These are phyloP conservation scores for Metschnikowia hibisci DNA, from an alignment of 805 yeast genomes.

Conservation along the genomic window DNA sequence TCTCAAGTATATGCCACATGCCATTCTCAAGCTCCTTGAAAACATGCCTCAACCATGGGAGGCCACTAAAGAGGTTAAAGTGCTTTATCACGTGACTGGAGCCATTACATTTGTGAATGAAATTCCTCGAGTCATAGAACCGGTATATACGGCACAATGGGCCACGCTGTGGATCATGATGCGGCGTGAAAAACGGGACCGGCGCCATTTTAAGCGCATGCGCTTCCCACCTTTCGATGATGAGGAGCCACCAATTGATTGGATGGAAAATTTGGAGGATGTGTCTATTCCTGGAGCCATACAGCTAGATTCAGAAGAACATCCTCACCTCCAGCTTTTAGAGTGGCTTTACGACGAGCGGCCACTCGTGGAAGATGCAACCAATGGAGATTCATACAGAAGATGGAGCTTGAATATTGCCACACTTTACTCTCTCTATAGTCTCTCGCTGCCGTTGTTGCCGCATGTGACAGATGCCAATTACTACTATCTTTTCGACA, in stretches of 20 bases:
- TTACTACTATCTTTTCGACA: slow-evolving; percentile 69
- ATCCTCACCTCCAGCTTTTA: slow-evolving; percentile 52
- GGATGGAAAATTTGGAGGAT: slow-evolving; percentile 74
- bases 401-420: slow-evolving; percentile 63
- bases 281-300: slow-evolving; percentile 72
- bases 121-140: slow-evolving; percentile 85
- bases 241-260: slow-evolving; percentile 89
- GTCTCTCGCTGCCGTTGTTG: slow-evolving; percentile 67
- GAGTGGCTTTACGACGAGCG: slow-evolving; percentile 81
- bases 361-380: slow-evolving; percentile 59
- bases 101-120: slow-evolving; percentile 96
- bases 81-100: slow-evolving; percentile 85
- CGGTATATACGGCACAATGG: slow-evolving; percentile 93
- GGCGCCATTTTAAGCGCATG: slow-evolving; percentile 86
- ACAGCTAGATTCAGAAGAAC: slow-evolving; percentile 55
- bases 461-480: slow-evolving; percentile 57
- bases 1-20: slow-evolving; percentile 93
- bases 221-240: slow-evolving; percentile 96
- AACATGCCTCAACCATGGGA: slow-evolving; percentile 99
- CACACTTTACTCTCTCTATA: slow-evolving; percentile 61
- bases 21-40: slow-evolving; percentile 80
- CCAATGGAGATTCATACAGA: slow-evolving; percentile 73
- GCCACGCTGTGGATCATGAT: slow-evolving; percentile 87
- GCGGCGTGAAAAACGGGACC: slow-evolving; percentile 91
- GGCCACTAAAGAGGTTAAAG: slow-evolving; percentile 74